These are phyloP conservation scores for Ceriops decandra DNA, from an alignment of 345 rosid genomes.

Conservation along the genomic window DNA sequence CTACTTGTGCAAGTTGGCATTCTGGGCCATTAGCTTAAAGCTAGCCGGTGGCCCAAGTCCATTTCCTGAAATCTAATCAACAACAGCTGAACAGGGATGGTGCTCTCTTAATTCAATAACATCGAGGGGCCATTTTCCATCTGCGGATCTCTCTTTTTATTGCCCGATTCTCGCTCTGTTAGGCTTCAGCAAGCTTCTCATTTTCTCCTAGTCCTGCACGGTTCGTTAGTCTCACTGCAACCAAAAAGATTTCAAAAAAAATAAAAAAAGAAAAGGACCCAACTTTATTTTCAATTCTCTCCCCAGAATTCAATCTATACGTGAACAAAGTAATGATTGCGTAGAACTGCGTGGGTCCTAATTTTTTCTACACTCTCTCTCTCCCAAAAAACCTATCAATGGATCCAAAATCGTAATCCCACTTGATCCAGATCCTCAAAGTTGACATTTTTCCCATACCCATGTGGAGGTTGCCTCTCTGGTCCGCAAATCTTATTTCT, in stretches of 20 bases:
- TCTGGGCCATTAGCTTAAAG: too few relatives aligned
- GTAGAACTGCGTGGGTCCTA: neutral
- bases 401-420: neutral
- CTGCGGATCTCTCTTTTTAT: neutral
- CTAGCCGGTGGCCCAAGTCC: neutral
- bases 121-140: neutral
- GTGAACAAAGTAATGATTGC: neutral
- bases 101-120: too few relatives aligned
- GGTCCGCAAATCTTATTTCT: slow-evolving; percentile 11
- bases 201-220: neutral
- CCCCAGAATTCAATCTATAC: neutral
- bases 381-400: neutral
- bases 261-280: too few relatives aligned
- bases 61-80: neutral
- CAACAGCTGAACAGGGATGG: too few relatives aligned
- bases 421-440: slow-evolving; percentile 3
- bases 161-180: neutral
- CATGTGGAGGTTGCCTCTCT: slow-evolving; percentile 1
- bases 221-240: too few relatives aligned
- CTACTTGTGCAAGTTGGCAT: too few relatives aligned
- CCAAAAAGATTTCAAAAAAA: too few relatives aligned
- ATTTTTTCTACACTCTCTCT: neutral
- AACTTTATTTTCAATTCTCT: too few relatives aligned
- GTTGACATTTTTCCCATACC: neutral
- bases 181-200: too few relatives aligned